Base-by-base conservation (phyloP, 2,329 filamentous ascomycete genomes). In the Parastagonospora nodorum region DNA sequence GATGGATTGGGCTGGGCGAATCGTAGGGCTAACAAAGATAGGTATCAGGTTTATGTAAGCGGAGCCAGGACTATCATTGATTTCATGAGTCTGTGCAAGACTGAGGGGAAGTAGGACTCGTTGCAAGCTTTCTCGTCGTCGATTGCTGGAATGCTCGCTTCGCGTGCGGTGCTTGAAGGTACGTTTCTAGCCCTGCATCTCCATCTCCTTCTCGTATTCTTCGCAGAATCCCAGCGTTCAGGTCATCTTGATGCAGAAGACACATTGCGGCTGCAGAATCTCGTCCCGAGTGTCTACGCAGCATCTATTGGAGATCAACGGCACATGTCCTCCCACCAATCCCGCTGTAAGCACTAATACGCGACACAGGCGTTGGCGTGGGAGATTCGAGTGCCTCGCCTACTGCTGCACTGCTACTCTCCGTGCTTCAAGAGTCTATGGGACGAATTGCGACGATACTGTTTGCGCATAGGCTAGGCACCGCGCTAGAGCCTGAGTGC, bases 401-500 rank as follows among this genome's bases (percentile, higher is more conserved):
- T 9, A 96, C 91, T 0, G 85, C 85, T 9, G 92, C 91, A 1
- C 81, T 96, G 35, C 83, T 96, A 9, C 83, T 96, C 43, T 90
- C 89, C 28, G 88, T 96, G 55, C 77, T 94, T 8, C 90, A 94
- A 73, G 89, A 94, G 59, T 88, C 87, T 43, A 88, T 89, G 53
- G 91, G 90, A 8, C 85, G 91, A 6, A 76, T 96, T 24, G 89
- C 90, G 1, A 96, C 92, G 0, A 96, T 96, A 53, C 74, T 90
- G 8, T 96, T 96, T 71, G 92, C 92, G 1, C 87, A 95, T 71
- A 82, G 85, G 37, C 86, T 93, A 51, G 91, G 92, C 32, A 88
- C 88, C 39, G 84, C 89, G 29, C 88, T 96, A 41, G 91, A 95
- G 72, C 90, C 91, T 2, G 92, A 97, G 70, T 93, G 90, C 77